These are phyloP conservation scores for Nicotiana knightiana DNA, from an alignment of 257 asterid species.

Conservation along the genomic window DNA sequence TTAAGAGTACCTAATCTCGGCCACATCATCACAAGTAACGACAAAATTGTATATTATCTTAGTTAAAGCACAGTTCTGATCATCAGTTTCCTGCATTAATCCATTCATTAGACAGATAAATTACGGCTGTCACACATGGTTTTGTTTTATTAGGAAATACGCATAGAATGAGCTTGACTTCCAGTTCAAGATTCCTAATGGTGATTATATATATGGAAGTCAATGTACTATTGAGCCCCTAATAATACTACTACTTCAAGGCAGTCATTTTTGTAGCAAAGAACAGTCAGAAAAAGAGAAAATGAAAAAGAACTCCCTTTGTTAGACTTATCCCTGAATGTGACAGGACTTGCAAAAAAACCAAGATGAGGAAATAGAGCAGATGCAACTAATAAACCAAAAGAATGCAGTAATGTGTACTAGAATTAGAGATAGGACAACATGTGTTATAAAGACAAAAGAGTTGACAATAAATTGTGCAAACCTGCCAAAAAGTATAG, in stretches of 20 bases:
- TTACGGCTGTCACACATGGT: constrained; percentile 3
- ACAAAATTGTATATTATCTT: background rate
- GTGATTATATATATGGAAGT: background rate
- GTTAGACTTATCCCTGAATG: background rate
- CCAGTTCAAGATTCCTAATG: background rate
- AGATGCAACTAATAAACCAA: background rate
- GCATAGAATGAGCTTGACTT: background rate
- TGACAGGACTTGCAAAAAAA: background rate
- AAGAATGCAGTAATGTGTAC: background rate
- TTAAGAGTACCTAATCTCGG: background rate
- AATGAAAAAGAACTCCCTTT: background rate
- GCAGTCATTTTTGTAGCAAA: background rate
- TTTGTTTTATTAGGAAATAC: constrained; percentile 10
- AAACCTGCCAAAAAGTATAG: constrained; percentile 98
- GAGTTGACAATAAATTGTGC: background rate
- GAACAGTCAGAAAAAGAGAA: background rate
- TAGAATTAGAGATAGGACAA: background rate
- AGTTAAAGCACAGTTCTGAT: background rate
- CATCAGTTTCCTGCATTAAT: constrained; percentile 4
- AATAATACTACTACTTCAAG: background rate
- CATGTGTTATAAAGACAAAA: background rate
- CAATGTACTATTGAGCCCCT: background rate
- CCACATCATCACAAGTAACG: background rate
- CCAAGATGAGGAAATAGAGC: background rate
- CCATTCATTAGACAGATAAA: background rate